Evolutionary conservation across 148 eudicot species (phyloP), one percentile per base, ranked within the genome.

Genomic region (Simmondsia chinensis): DNA sequence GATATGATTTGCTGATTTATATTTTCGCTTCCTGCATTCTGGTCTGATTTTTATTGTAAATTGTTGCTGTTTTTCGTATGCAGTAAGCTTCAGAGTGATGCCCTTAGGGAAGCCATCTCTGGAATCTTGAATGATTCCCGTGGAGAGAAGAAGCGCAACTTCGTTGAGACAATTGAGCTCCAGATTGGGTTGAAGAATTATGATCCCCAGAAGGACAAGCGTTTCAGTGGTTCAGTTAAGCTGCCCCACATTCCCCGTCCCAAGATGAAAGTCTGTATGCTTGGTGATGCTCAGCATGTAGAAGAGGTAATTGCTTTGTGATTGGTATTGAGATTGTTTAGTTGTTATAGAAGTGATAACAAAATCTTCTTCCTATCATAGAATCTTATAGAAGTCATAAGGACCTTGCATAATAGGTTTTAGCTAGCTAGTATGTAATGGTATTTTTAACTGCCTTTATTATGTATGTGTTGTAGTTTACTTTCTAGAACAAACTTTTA

Each of bases 181-280:
- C 75, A 65, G 51, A 71, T 71, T 52, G 72, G 76, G 12, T 48
- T 65, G 65, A 71, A 71, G 57, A 71, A 71, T 45, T 71, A 71
- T 43, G 72, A 71, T 49, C 76, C 76, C 26, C 76, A 71, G 38
- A 71, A 71, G 47, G 76, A 65, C 37, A 71, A 71, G 76, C 68
- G 72, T 17, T 71, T 71, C 24, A 65, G 72, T 28, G 76, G 72
- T 19, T 71, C 76, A 36, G 72, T 71, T 5, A 71, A 57, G 40
- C 48, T 71, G 65, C 68, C 76, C 2, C 76, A 66, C 53, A 61
- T 71, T 29, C 76, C 76, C 52, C 76, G 68, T 18, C 76, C 72
- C 39, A 70, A 70, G 67, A 70, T 70, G 75, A 70, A 60, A 56
- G 66, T 64, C 6, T 70, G 75, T 63, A 59, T 71, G 67, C 76